Percentiles rank a stretch among this genome's conserved stretches.
phyloP scores from a whole-genome alignment of 139 green algal species.

The Diplosphaera chodatii region DNA sequence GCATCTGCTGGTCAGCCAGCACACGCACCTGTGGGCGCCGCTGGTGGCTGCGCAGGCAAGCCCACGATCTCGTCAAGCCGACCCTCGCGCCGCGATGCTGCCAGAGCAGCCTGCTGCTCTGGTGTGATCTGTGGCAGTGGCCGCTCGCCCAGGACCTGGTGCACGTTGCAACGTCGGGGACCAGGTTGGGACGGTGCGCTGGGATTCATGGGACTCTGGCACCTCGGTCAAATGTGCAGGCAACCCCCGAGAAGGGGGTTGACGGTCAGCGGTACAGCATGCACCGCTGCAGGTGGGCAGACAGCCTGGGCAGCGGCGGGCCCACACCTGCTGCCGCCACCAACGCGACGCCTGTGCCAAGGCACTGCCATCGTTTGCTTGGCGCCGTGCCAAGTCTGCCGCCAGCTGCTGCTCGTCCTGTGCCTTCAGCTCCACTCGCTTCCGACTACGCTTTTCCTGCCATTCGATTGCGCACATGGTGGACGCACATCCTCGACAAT shows the following conservation, averaged over 20 bases:
- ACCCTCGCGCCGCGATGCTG: neutral
- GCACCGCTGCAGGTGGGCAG: no score
- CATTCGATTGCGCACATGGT: neutral
- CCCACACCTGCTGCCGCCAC: neutral
- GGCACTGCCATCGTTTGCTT: no score
- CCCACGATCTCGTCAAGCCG: neutral
- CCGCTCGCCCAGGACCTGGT: neutral
- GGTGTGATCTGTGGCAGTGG: neutral
- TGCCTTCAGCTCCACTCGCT: neutral
- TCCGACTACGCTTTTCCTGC: neutral
- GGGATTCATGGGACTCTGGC: no score
- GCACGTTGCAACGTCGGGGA: no score
- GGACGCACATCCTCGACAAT: no score
- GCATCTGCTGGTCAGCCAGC: no score
- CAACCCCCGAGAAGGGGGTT: no score
- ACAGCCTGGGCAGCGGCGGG: no score
- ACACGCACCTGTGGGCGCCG: neutral
- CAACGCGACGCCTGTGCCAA: neutral
- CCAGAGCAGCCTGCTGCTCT: neutral
- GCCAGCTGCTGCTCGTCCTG: neutral
- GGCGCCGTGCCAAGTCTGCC: neutral
- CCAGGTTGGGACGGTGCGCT: no score
- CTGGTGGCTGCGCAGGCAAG: neutral
- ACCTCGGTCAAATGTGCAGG: no score
- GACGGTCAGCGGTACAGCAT: no score